Conservation (phyloP, 129 eudicot genomes). For the Ambrosia artemisiifolia region DNA sequence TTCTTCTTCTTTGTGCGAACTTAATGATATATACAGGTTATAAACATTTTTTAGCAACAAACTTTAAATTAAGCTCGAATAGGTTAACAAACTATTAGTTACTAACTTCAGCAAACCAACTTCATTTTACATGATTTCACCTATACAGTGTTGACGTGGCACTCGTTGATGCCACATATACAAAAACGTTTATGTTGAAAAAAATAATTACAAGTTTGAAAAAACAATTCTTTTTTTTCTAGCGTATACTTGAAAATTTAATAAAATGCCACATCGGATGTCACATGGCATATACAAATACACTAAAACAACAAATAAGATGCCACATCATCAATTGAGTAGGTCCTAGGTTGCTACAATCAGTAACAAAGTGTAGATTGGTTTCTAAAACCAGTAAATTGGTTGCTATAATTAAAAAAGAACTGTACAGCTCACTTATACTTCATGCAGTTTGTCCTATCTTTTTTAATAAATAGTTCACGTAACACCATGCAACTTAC, state of each 20-base stretch:
- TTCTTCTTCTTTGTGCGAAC: not conserved
- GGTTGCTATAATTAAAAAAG: not conserved
- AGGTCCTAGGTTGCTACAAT: not conserved
- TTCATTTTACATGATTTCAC: not conserved
- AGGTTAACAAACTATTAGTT: not conserved
- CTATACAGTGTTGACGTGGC: not conserved
- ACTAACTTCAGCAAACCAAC: not conserved
- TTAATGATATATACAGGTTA: not conserved
- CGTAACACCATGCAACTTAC: not conserved
- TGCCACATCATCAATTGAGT: not conserved
- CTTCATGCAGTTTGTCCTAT: not conserved
- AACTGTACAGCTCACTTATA: not conserved
- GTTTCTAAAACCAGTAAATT: not conserved
- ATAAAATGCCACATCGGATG: not conserved
- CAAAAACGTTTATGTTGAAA: not conserved
- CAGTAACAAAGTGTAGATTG: not conserved
- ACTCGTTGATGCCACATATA: not conserved
- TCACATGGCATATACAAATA: constrained; percentile 1
- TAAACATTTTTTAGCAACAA: not conserved
- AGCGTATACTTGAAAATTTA: not conserved
- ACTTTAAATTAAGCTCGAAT: not conserved
- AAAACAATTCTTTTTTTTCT: not conserved
- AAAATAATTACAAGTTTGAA: not conserved
- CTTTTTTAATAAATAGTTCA: not conserved
- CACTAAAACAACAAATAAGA: not conserved